Evolutionary conservation across 2,329 filamentous ascomycete species (phyloP), one percentile per base, ranked within the genome.

Genomic region (Allantophomopsis lycopodina): DNA sequence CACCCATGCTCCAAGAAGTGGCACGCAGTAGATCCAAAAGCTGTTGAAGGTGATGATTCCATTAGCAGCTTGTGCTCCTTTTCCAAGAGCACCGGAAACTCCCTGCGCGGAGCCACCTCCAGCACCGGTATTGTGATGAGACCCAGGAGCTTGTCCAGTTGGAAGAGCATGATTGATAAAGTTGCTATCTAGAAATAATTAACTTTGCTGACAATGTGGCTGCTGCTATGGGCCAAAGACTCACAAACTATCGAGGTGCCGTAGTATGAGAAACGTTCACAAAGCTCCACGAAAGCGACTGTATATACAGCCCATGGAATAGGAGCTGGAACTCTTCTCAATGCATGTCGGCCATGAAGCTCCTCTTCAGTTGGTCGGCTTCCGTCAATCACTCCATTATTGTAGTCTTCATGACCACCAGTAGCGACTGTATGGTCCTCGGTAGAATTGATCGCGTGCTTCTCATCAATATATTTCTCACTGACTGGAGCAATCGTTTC

Each of bases 241-340:
- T 43, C 64, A 74, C 71, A 78, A 30, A 78, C 65, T 38, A 69
- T 66, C n/a, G 69, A 73, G 4, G 71, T 74, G 36, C 75, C 76
- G 50, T 78, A 79, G 60, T 75, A 79, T 4, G 69, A 70, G 52
- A 78, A 78, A 17, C 73, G 66, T 55, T 78, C 74, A 56, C 72
- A 77, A 41, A 77, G 54, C 55, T 79, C 75, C 35, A 77, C 65
- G 46, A 79, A 71, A 2, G 69, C 72, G 39, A 79, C 64, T 10
- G 67, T 74, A 23, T 35, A 40, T 18, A 40, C 40, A 21, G 40
- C 20, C 32, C 32, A 42, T 12, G 40, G 40, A 17, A 42, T 42
- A 14, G 20, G 23, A 21, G 23, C 40, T 14, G 40, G 40, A 14
- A 42, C 32, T 40, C 40, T 42, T 21, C 33, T 40, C 33, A 42